Percentiles rank a stretch among this genome's conserved stretches.
phyloP scores from a whole-genome alignment of 2,329 filamentous ascomycete species.

The Trichophyton equinum region DNA sequence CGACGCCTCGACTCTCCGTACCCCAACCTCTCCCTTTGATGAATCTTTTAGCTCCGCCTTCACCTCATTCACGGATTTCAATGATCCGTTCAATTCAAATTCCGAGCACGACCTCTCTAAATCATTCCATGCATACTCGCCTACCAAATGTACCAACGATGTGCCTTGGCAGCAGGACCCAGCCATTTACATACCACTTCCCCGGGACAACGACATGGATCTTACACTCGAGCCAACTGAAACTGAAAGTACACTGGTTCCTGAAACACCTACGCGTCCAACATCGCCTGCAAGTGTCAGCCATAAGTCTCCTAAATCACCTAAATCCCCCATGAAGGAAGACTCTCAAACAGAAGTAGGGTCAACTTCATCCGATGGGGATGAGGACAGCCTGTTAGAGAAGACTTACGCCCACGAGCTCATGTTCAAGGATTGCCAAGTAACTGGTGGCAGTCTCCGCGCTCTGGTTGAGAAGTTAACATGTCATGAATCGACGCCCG shows the following conservation, averaged over 20 bases:
- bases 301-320: slow-evolving; percentile 38
- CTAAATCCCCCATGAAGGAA: slow-evolving; percentile 54
- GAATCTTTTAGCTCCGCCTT: slow-evolving; percentile 10
- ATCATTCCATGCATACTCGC: slow-evolving; percentile 4
- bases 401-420: slow-evolving; percentile 87
- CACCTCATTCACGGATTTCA: slow-evolving; percentile 11
- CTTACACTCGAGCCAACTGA: slow-evolving; percentile 13
- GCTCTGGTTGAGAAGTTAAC: slow-evolving; percentile 92
- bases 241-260: slow-evolving; percentile 19
- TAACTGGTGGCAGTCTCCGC: slow-evolving; percentile 81
- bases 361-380: slow-evolving; percentile 54
- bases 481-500: slow-evolving; percentile 81
- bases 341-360: slow-evolving; percentile 52
- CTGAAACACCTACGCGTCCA: slow-evolving; percentile 5
- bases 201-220: neutral
- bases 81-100: slow-evolving; percentile 13
- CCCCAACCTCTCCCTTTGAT: slow-evolving; percentile 21
- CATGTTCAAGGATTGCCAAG: slow-evolving; percentile 85
- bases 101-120: slow-evolving; percentile 4
- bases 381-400: slow-evolving; percentile 74
- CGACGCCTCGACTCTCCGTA: slow-evolving; percentile 25
- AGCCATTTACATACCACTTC: slow-evolving; percentile 26
- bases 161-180: slow-evolving; percentile 14
- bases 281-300: slow-evolving; percentile 42
- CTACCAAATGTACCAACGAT: neutral